Evolutionary conservation across 768 basidiomycete genomes (phyloP).

Genomic region (Amanita muscaria): DNA sequence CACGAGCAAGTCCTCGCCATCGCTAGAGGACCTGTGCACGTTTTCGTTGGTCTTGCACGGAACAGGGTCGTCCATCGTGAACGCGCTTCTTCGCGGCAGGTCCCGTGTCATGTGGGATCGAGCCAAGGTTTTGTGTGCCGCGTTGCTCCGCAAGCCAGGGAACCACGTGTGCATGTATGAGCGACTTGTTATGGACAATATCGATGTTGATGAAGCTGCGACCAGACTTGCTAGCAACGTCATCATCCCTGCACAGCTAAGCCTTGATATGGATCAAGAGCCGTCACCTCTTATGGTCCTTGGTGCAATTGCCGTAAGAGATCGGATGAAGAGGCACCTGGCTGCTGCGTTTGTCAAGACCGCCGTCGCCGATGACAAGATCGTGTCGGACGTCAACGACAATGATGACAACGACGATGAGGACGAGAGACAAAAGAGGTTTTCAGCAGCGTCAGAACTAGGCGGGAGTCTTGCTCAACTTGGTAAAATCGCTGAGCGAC

Average conservation of each 20-base stretch:
- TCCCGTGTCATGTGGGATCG: constrained; percentile 27
- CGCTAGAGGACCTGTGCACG: constrained; percentile 44
- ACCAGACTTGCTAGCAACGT: constrained; percentile 24
- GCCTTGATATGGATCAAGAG: constrained; percentile 13
- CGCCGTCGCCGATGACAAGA: too few species aligned
- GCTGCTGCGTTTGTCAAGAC: constrained; percentile 43
- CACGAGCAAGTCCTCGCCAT: constrained; percentile 27
- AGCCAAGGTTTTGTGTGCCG: constrained; percentile 1
- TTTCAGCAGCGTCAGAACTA: constrained; percentile 54
- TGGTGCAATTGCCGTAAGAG: constrained; percentile 40
- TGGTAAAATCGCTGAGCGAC: constrained; percentile 46
- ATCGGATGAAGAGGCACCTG: constrained; percentile 44
- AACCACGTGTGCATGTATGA: constrained; percentile 28
- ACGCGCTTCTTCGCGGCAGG: constrained; percentile 28
- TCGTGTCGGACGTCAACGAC: constrained; percentile 23
- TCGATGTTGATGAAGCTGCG: constrained; percentile 48
- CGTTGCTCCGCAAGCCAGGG: constrained; percentile 5
- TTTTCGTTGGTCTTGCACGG: constrained; percentile 46
- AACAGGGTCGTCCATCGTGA: constrained; percentile 21
- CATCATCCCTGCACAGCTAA: constrained; percentile 5
- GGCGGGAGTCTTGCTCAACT: constrained; percentile 50
- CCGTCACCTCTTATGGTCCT: constrained; percentile 39
- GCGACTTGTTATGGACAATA: constrained; percentile 41
- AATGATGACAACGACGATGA: constrained; percentile 28
- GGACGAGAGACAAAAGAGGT: constrained; percentile 35